Percentiles rank a stretch among this genome's conserved stretches.
Conservation (phyloP, 768 basidiomycete genomes). For the Hypsizygus marmoreus region DNA sequence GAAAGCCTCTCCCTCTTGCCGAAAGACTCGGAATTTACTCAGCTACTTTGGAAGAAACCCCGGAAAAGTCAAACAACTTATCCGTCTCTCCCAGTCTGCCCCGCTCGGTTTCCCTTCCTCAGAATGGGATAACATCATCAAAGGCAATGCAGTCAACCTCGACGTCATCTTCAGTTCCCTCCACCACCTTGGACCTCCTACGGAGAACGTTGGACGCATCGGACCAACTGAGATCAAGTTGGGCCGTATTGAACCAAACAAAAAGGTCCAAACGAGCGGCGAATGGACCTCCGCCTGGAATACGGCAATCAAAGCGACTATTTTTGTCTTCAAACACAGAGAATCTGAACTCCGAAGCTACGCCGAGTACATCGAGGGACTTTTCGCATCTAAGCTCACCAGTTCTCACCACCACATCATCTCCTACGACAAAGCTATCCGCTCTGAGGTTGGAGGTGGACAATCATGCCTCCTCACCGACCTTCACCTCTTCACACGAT, state of each 20-base stretch:
- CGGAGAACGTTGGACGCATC: conserved; percentile 16
- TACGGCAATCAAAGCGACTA: conserved; percentile 13
- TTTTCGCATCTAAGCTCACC: too few relatives aligned
- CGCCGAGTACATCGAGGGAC: too few relatives aligned
- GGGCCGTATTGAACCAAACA: conserved; percentile 1
- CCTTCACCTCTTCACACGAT: too few relatives aligned
- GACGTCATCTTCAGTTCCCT: conserved; percentile 5
- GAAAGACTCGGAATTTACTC: background rate
- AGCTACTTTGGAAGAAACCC: background rate
- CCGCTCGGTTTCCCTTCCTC: conserved; percentile 1
- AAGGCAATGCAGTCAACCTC: background rate
- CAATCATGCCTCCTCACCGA: too few relatives aligned
- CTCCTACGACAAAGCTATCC: too few relatives aligned
- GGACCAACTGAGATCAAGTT: conserved; percentile 12
- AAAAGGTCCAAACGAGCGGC: background rate
- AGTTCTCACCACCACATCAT: too few relatives aligned
- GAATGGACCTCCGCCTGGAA: too few relatives aligned
- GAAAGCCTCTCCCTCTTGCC: too few relatives aligned
- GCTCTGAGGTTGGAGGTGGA: too few relatives aligned
- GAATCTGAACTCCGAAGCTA: conserved; percentile 20
- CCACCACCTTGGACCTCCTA: conserved; percentile 15
- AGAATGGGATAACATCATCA: conserved; percentile 7
- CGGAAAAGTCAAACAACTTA: background rate
- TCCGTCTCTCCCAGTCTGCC: background rate
- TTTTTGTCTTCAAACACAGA: conserved; percentile 24